Base-by-base conservation (phyloP, 352 stramenopile genomes). In the Pythium rhizo-oryzae region DNA sequence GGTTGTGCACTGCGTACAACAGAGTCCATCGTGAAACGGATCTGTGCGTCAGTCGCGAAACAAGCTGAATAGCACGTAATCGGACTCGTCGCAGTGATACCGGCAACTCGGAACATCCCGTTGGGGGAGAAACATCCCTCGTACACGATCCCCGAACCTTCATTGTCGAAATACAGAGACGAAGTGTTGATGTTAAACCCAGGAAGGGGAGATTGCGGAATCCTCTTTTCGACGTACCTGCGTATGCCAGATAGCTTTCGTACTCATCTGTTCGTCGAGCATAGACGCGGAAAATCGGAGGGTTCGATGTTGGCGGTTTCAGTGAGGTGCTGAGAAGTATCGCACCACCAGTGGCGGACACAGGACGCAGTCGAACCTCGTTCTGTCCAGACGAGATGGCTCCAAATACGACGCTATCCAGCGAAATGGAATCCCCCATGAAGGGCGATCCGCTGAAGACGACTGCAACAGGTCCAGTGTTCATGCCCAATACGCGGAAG, bases 321-420 rank as follows among this genome's bases (percentile, higher is more conserved):
- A 59, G 55, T 19, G 55, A 47, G 7, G 78, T 57, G 2, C 60
- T 24, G 12, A 88, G 21, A 18, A 65, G 50, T 35, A 88, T 70
- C 69, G 79, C 79, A 9, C 82, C 82, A 23, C 80, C 82, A 23
- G 80, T 87, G 4, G 76, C 62, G 0, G 62, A 52, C 39, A 78
- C 3, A 30, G 77, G 56, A 6, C 74, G 50, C 8, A 85, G 47
- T 21, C 50, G 49, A 33, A 72, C 77, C 9, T 76, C 47, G 2
- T 55, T 43, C 1, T 37, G 63, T 44, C 66, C 58, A n/a, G 63
- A 21, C 0, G n/a, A 43, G 0, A 57, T 50, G 39, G 75, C 67
- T 62, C 46, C 52, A 44, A 85, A 50, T 0, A 53, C 24, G 11
- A 89, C 78, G 50, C 39, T 30, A 59, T 82, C 85, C 3, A 90